phyloP scores from a whole-genome alignment of 2,329 filamentous ascomycete genomes.

The Neofusicoccum ribis region DNA sequence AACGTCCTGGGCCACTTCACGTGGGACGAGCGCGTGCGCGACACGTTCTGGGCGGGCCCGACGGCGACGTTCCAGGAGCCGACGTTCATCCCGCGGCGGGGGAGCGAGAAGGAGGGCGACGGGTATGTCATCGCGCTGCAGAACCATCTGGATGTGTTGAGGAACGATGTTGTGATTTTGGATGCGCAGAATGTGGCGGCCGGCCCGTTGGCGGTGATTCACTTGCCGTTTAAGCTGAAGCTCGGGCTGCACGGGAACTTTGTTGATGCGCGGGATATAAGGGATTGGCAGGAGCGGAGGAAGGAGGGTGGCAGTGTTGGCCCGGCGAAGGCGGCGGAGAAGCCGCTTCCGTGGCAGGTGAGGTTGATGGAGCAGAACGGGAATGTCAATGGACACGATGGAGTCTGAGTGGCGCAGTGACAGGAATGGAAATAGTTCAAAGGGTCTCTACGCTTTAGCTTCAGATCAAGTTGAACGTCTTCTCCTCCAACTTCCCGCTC shows the following conservation, averaged over 20 bases:
- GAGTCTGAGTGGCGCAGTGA: too few relatives aligned
- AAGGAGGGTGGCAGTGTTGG: slow-evolving; percentile 30
- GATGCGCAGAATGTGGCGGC: slow-evolving; percentile 42
- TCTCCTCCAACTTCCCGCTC: neutral
- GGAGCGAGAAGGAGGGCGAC: slow-evolving; percentile 48
- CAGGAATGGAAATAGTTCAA: too few relatives aligned
- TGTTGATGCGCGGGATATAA: slow-evolving; percentile 32
- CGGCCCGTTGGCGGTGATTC: slow-evolving; percentile 41
- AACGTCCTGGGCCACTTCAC: slow-evolving; percentile 36
- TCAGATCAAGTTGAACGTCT: neutral
- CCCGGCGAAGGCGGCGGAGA: slow-evolving; percentile 27
- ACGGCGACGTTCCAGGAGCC: slow-evolving; percentile 55
- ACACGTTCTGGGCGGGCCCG: slow-evolving; percentile 38
- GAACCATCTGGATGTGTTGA: slow-evolving; percentile 43
- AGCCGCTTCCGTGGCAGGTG: slow-evolving; percentile 33
- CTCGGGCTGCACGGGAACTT: slow-evolving; percentile 37
- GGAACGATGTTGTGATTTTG: slow-evolving; percentile 45
- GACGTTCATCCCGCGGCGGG: slow-evolving; percentile 50
- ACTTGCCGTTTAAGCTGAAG: slow-evolving; percentile 40
- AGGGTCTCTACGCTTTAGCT: too few relatives aligned
- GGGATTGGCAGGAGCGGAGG: slow-evolving; percentile 33
- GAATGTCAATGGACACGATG: neutral
- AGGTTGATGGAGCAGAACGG: slow-evolving; percentile 26
- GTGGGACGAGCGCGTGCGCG: slow-evolving; percentile 34
- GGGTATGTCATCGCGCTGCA: slow-evolving; percentile 51